phyloP scores from a whole-genome alignment of 169 alveolate species.

The Eimeria acervulina region DNA sequence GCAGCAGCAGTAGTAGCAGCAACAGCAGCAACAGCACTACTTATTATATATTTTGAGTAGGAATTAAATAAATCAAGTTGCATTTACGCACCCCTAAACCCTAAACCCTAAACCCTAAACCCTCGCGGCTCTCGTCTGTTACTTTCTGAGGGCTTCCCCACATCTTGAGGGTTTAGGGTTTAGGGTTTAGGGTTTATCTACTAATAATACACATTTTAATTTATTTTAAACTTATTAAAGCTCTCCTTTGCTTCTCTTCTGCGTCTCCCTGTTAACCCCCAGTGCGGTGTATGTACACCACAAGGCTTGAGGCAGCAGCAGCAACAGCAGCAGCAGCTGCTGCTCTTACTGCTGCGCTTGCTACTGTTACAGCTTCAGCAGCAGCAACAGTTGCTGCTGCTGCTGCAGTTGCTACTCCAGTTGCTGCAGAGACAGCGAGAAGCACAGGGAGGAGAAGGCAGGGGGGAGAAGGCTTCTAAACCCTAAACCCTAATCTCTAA shows the following conservation, averaged over 20 bases:
- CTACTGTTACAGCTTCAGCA: not conserved
- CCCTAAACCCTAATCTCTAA: not conserved
- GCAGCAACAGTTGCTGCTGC: slow-evolving; percentile 19
- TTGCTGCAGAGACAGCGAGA: not conserved
- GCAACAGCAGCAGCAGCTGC: not conserved
- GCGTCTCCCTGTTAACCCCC: too few species aligned
- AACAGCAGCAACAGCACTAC: not conserved
- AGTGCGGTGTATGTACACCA: not conserved
- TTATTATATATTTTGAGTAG: not conserved
- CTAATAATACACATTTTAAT: too few species aligned
- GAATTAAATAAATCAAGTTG: not conserved
- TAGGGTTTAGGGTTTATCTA: slow-evolving; percentile 11
- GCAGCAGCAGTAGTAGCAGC: not conserved
- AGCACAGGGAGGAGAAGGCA: not conserved
- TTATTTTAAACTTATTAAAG: too few species aligned
- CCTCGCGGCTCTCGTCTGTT: not conserved
- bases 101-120: slow-evolving; percentile 31
- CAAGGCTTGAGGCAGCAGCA: too few species aligned
- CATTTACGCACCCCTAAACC: not conserved
- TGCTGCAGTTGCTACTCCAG: not conserved
- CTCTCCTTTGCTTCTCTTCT: too few species aligned
- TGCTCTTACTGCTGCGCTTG: not conserved
- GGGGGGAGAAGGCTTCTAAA: not conserved
- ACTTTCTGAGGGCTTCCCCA: not conserved
- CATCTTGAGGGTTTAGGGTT: not conserved